These are phyloP conservation scores for Endotrypanum monterogeii DNA, from an alignment of 208 protist species.

Conservation along the genomic window DNA sequence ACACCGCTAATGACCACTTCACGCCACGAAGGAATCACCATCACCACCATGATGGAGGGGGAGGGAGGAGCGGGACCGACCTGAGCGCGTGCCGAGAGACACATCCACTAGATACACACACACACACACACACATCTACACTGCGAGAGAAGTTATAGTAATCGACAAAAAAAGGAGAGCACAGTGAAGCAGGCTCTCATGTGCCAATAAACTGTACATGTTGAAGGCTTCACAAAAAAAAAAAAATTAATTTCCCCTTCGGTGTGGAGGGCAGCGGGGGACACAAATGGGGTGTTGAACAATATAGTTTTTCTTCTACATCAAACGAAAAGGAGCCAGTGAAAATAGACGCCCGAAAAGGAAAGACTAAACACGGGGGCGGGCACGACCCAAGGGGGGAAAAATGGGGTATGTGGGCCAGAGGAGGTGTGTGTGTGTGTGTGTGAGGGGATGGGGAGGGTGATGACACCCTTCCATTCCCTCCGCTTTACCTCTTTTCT, in stretches of 20 bases:
- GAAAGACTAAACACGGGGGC: too few relatives aligned
- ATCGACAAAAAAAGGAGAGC: conserved; percentile 19
- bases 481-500: background rate
- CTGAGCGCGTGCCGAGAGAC: background rate
- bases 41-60: background rate
- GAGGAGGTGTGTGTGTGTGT: too few relatives aligned
- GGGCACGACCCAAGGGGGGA: too few relatives aligned
- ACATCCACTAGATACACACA: background rate
- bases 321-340: background rate
- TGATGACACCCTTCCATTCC: background rate
- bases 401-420: too few relatives aligned
- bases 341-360: background rate
- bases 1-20: background rate
- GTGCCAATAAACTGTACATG: conserved; percentile 4
- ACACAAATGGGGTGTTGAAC: too few relatives aligned
- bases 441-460: background rate
- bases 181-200: conserved; percentile 8
- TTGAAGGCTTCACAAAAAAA: background rate
- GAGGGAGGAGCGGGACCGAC: background rate
- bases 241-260: too few relatives aligned
- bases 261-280: conserved; percentile 12
- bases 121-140: background rate
- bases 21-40: background rate
- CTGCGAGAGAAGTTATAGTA: conserved; percentile 7
- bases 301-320: conserved; percentile 29